Evolutionary conservation across 2,329 filamentous ascomycete species (phyloP).

Genomic region (Colletotrichum tofieldiae): DNA sequence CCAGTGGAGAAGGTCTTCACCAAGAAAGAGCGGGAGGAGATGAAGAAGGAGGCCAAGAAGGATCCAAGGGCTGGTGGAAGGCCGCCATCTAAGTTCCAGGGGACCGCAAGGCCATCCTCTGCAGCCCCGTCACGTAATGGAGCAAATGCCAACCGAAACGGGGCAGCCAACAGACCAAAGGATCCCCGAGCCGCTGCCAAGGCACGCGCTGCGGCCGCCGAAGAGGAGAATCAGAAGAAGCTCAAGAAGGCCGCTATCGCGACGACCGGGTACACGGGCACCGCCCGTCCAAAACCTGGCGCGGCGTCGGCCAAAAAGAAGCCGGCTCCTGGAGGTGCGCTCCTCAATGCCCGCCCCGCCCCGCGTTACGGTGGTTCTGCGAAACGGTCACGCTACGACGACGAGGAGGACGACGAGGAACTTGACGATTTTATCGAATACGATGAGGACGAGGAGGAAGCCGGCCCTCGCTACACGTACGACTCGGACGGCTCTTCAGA

Average conservation of each 20-base stretch:
- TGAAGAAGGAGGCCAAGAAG: conserved; percentile 61
- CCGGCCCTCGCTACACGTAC: conserved; percentile 66
- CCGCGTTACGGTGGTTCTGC: conserved; percentile 48
- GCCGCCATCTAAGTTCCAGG: conserved; percentile 33
- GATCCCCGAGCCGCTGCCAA: conserved; percentile 46
- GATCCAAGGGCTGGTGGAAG: conserved; percentile 25
- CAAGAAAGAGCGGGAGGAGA: conserved; percentile 68
- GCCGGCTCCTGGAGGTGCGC: conserved; percentile 57
- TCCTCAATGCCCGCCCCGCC: conserved; percentile 51
- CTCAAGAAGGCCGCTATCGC: conserved; percentile 73
- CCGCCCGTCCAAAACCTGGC: conserved; percentile 71
- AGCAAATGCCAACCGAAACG: conserved; percentile 44
- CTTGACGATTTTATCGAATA: conserved; percentile 75
- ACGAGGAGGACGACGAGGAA: conserved; percentile 77
- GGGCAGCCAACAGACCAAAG: conserved; percentile 35
- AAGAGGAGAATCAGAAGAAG: conserved; percentile 67
- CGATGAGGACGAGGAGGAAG: conserved; percentile 67
- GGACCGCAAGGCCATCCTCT: conserved; percentile 23
- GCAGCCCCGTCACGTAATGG: conserved; percentile 30
- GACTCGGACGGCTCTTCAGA: conserved; percentile 79
- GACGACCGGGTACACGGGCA: conserved; percentile 78
- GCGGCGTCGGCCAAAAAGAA: conserved; percentile 53
- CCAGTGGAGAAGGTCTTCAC: conserved; percentile 75
- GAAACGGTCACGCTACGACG: conserved; percentile 61
- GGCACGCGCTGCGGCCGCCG: conserved; percentile 39